A percentile compares a stretch with the other conserved stretches of the same genome.
Conservation (phyloP, 2,329 filamentous ascomycete genomes). For the Pseudogymnoascus sp. region DNA sequence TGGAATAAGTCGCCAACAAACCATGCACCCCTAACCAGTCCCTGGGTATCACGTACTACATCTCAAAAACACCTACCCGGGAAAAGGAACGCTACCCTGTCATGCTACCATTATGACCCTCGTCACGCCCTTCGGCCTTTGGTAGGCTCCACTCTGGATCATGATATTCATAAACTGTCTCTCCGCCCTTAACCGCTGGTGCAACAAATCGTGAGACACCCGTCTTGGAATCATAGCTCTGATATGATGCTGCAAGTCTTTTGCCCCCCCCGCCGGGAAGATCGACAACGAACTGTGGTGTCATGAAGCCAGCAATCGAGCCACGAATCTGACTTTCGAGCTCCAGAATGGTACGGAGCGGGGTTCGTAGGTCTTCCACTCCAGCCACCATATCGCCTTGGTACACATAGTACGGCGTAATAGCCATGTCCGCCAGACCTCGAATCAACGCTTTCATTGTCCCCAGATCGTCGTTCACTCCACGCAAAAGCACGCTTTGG, state of each 20-base stretch:
- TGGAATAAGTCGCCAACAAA: background rate
- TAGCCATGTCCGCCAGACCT: conserved; percentile 46
- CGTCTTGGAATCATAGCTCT: conserved; percentile 44
- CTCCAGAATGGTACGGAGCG: conserved; percentile 48
- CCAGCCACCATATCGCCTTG: conserved; percentile 55
- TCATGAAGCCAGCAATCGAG: conserved; percentile 54
- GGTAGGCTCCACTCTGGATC: conserved; percentile 35
- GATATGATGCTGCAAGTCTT: conserved; percentile 45
- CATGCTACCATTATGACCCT: background rate
- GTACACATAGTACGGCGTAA: conserved; percentile 56
- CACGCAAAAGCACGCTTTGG: conserved; percentile 51
- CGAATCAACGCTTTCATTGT: conserved; percentile 48
- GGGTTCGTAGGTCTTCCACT: conserved; percentile 55
- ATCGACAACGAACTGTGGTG: conserved; percentile 55
- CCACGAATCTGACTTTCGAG: conserved; percentile 51
- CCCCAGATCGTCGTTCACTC: conserved; percentile 47
- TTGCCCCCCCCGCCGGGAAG: conserved; percentile 57
- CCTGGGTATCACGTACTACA: background rate
- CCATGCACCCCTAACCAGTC: background rate
- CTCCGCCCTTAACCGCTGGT: conserved; percentile 43
- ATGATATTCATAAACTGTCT: conserved; percentile 47
- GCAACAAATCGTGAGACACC: conserved; percentile 49
- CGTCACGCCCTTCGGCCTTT: background rate
- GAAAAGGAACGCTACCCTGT: background rate
- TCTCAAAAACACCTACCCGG: background rate